These are phyloP conservation scores for Calamus simplicifolius DNA, from an alignment of 176 grass and related monocot genomes.

Conservation along the genomic window DNA sequence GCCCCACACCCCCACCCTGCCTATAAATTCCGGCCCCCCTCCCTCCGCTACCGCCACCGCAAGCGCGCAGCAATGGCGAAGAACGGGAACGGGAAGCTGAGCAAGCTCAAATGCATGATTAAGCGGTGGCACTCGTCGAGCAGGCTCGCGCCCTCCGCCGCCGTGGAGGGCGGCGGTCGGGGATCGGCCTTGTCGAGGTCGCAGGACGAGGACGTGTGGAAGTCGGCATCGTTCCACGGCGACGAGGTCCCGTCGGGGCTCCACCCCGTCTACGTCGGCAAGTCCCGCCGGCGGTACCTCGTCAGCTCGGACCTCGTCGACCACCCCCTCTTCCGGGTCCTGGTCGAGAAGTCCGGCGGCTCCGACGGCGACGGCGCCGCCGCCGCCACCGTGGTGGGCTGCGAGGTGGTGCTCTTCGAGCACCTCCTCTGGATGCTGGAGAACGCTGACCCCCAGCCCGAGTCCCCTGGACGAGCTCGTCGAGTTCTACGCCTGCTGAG, in stretches of 20 bases:
- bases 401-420: slow-evolving; percentile 96
- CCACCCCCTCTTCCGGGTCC: slow-evolving; percentile 69
- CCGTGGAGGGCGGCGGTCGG: background rate
- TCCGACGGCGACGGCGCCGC: slow-evolving; percentile 12
- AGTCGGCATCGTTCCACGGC: slow-evolving; percentile 53
- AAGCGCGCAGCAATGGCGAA: slow-evolving; percentile 28
- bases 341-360: slow-evolving; percentile 10
- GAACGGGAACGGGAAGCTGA: slow-evolving; percentile 38
- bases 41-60: background rate
- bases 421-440: slow-evolving; percentile 98
- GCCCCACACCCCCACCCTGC: background rate
- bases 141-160: slow-evolving; percentile 42
- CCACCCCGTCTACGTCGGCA: slow-evolving; percentile 83
- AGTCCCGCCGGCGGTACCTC: slow-evolving; percentile 87
- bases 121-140: slow-evolving; percentile 88
- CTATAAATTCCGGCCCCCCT: slow-evolving; percentile 28
- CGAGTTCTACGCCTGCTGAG: slow-evolving; percentile 83
- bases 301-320: slow-evolving; percentile 57
- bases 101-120: slow-evolving; percentile 91
- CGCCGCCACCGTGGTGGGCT: slow-evolving; percentile 33
- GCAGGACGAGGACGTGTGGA: slow-evolving; percentile 28
- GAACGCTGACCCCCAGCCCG: slow-evolving; percentile 81
- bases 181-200: background rate
- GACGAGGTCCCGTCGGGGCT: slow-evolving; percentile 55
- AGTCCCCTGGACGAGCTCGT: slow-evolving; percentile 81